Conservation (phyloP, 306 rosid genomes). For the Cercis canadensis region DNA sequence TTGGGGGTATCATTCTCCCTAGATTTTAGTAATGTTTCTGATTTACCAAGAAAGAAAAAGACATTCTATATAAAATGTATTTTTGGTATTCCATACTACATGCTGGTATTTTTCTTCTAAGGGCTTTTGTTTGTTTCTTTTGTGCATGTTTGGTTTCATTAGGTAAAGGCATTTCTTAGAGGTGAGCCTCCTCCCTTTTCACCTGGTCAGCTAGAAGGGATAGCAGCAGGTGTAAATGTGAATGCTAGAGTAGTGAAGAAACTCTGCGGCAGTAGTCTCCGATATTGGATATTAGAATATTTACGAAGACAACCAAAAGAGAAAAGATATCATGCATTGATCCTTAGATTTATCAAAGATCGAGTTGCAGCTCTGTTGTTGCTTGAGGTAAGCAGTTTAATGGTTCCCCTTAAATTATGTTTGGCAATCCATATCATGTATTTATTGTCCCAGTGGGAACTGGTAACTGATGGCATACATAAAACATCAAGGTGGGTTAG, state of each 20-base stretch:
- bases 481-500: constrained; percentile 14
- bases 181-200: constrained; percentile 80
- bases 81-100: constrained; percentile 19
- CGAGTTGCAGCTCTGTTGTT: constrained; percentile 77
- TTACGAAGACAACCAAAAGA: constrained; percentile 84
- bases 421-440: constrained; percentile 15
- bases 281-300: constrained; percentile 91
- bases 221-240: constrained; percentile 68
- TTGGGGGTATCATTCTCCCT: constrained; percentile 10
- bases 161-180: constrained; percentile 85
- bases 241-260: constrained; percentile 68
- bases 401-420: constrained; percentile 30
- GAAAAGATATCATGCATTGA: constrained; percentile 67
- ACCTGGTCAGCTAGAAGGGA: constrained; percentile 83
- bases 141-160: constrained; percentile 18
- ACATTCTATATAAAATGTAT: background rate
- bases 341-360: constrained; percentile 87
- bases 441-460: constrained; percentile 8
- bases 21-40: constrained; percentile 16
- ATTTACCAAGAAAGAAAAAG: no score
- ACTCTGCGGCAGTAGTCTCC: constrained; percentile 73
- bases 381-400: constrained; percentile 73
- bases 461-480: background rate
- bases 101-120: constrained; percentile 27
- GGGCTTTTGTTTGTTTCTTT: constrained; percentile 1